A percentile compares a stretch with the other conserved stretches of the same genome.
phyloP scores from a whole-genome alignment of 129 eudicot genomes.

The Daucus carota region DNA sequence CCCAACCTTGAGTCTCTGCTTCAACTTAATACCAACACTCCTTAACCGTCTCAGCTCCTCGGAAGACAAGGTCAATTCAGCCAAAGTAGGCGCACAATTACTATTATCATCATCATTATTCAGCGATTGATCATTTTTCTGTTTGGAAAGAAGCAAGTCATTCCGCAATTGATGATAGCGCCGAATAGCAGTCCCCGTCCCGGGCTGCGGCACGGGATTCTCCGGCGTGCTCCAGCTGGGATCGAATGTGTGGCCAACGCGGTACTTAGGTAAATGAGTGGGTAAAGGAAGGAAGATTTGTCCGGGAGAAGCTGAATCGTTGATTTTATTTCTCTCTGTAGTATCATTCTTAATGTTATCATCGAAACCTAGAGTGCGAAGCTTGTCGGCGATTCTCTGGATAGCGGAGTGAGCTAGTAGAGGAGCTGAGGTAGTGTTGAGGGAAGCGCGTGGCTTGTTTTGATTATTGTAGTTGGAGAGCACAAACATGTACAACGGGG shows the following conservation, averaged over 20 bases:
- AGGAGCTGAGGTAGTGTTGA: background rate
- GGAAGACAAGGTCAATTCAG: conserved; percentile 57
- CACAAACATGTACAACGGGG: too few relatives aligned
- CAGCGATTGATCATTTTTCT: too few relatives aligned
- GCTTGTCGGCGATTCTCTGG: conserved; percentile 80
- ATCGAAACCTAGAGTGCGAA: conserved; percentile 65
- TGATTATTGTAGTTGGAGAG: too few relatives aligned
- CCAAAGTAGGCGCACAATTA: conserved; percentile 54
- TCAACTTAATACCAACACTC: conserved; percentile 57
- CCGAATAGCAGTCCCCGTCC: conserved; percentile 51
- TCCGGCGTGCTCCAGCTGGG: conserved; percentile 92
- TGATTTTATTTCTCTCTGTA: too few relatives aligned
- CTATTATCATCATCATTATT: conserved; percentile 14
- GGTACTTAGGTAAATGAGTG: conserved; percentile 47
- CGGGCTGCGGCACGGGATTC: conserved; percentile 83
- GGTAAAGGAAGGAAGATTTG: conserved; percentile 74
- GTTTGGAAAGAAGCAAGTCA: conserved; percentile 5
- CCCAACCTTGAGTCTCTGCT: conserved; percentile 70
- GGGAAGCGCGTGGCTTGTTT: too few relatives aligned
- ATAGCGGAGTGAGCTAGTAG: conserved; percentile 67
- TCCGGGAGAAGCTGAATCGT: conserved; percentile 43
- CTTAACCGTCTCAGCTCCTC: conserved; percentile 62
- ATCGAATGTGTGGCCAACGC: conserved; percentile 93
- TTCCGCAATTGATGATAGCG: conserved; percentile 43
- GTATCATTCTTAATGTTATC: too few relatives aligned